Conservation (phyloP, 148 eudicot genomes). For the Rhododendron vialii region DNA sequence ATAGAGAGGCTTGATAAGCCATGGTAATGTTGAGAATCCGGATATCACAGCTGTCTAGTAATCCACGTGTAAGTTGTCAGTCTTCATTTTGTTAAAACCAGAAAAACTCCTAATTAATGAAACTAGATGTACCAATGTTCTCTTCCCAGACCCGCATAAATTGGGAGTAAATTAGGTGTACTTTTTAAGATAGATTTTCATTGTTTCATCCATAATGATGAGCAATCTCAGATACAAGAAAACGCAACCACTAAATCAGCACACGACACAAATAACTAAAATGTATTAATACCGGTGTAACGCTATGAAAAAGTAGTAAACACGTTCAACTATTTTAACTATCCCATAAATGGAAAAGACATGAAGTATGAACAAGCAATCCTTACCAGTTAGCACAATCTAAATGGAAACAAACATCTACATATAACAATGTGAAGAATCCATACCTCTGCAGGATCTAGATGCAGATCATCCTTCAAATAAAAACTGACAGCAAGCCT, state of each 20-base stretch:
- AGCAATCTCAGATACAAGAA: not conserved
- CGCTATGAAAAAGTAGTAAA: not conserved
- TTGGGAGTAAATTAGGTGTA: not conserved
- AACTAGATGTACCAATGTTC: not conserved
- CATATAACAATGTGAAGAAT: not conserved
- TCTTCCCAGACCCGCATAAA: not conserved
- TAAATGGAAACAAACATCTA: not conserved
- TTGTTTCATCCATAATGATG: not conserved
- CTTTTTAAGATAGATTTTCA: not conserved
- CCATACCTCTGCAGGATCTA: constrained; percentile 96
- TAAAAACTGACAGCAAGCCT: constrained; percentile 97
- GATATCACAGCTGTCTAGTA: constrained; percentile 96
- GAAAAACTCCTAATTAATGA: not conserved
- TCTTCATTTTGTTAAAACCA: not conserved
- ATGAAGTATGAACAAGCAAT: not conserved
- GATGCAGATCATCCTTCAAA: constrained; percentile 91
- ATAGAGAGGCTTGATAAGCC: constrained; percentile 97
- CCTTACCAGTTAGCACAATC: not conserved
- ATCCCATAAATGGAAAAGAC: not conserved
- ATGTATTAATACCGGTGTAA: not conserved
- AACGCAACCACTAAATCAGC: not conserved
- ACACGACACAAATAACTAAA: not conserved
- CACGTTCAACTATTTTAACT: not conserved
- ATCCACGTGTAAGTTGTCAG: constrained; percentile 43
- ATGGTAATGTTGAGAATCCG: constrained; percentile 88